A percentile compares a stretch with the other conserved stretches of the same genome.
phyloP scores from a whole-genome alignment of 768 basidiomycete genomes.

The Pleurotus sapidus region DNA sequence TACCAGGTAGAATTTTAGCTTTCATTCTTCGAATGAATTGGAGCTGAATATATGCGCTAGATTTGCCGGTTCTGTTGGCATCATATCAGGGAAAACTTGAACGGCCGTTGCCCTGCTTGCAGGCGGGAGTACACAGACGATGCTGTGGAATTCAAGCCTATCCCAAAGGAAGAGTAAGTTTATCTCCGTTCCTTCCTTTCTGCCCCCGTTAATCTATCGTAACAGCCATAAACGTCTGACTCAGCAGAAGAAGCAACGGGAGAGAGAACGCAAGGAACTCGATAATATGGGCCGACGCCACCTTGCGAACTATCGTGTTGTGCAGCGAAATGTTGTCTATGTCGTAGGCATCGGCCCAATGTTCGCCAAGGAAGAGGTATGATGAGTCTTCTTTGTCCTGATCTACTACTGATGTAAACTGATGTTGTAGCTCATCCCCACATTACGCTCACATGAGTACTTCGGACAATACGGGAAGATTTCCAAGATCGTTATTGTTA shows the following conservation, averaged over 20 bases:
- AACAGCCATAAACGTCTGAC: conserved; percentile 89
- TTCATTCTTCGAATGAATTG: conserved; percentile 1
- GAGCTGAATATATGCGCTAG: conserved; percentile 37
- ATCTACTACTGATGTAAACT: conserved; percentile 11
- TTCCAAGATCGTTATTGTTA: conserved; percentile 89
- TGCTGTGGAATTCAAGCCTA: conserved; percentile 90
- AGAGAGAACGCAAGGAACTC: conserved; percentile 94
- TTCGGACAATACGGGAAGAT: conserved; percentile 99
- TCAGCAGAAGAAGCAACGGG: conserved; percentile 92
- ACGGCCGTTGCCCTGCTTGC: conserved; percentile 96
- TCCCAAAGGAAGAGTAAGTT: conserved; percentile 92
- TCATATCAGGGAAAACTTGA: conserved; percentile 94
- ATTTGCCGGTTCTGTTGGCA: conserved; percentile 99
- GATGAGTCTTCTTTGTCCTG: conserved; percentile 18
- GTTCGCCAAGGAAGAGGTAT: conserved; percentile 94
- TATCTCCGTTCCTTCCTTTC: conserved; percentile 15
- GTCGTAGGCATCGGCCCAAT: conserved; percentile 93
- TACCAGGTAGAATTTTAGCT: conserved; percentile 68
- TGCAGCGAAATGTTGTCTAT: conserved; percentile 94
- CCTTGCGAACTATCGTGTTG: conserved; percentile 91
- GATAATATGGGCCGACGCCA: conserved; percentile 82
- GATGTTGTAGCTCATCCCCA: conserved; percentile 71
- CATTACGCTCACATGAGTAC: conserved; percentile 91
- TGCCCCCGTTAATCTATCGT: background rate
- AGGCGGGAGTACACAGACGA: conserved; percentile 91